A percentile compares a stretch with the other conserved stretches of the same genome.
Evolutionary conservation across 768 basidiomycete genomes (phyloP).

Genomic region (Agaricus sinodeliciosus): DNA sequence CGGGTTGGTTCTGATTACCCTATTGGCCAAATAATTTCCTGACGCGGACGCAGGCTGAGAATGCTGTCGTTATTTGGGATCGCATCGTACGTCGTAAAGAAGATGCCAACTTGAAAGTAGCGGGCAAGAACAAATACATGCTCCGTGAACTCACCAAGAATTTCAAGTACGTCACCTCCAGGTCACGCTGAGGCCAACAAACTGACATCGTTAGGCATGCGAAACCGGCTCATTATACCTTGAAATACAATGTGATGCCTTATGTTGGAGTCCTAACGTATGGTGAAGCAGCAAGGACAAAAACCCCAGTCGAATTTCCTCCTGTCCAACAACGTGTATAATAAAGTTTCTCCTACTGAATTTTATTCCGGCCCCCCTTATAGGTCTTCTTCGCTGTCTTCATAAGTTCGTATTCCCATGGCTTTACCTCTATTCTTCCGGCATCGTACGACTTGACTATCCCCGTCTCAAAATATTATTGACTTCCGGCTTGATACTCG

Average conservation of each 20-base stretch:
- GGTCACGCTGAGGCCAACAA: background rate
- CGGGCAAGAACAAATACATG: slow-evolving; percentile 76
- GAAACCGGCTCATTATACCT: slow-evolving; percentile 57
- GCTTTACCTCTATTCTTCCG: background rate
- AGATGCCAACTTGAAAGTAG: slow-evolving; percentile 61
- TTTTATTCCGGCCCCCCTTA: too few species aligned
- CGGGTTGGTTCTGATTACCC: slow-evolving; percentile 31
- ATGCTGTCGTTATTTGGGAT: slow-evolving; percentile 85
- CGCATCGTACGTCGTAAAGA: slow-evolving; percentile 79
- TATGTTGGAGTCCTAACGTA: slow-evolving; percentile 76
- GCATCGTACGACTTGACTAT: background rate
- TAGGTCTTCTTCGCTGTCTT: too few species aligned
- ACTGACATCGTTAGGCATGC: slow-evolving; percentile 40
- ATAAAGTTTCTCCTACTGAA: slow-evolving; percentile 8
- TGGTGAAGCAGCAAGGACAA: slow-evolving; percentile 57
- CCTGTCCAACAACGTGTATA: slow-evolving; percentile 33
- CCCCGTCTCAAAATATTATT: slow-evolving; percentile 14
- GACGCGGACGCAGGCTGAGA: slow-evolving; percentile 18
- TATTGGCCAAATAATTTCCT: background rate
- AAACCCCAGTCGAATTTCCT: slow-evolving; percentile 33
- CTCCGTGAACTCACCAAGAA: slow-evolving; percentile 68
- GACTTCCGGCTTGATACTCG: slow-evolving; percentile 41
- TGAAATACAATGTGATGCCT: slow-evolving; percentile 91
- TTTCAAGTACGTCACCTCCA: slow-evolving; percentile 57
- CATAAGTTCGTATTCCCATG: too few species aligned